Evolutionary conservation across 2,329 filamentous ascomycete genomes (phyloP), one percentile per base, ranked within the genome.

Genomic region (Talaromyces sp.): DNA sequence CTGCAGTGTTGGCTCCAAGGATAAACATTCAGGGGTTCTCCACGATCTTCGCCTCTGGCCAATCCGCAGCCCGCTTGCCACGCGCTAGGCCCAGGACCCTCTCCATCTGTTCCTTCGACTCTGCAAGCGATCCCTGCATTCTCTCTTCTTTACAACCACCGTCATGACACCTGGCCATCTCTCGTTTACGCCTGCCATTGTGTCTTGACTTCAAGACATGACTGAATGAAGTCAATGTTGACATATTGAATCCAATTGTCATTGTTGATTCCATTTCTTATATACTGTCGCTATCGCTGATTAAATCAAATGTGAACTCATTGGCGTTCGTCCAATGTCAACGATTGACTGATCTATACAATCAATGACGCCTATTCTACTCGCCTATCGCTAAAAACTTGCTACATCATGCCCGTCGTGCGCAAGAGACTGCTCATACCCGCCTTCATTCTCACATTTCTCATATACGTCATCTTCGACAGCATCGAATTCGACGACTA

Each of bases 381-480:
- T 22, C 1, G 5, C 13, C 3, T 49, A 27, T 27, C 36, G 19
- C 31, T 59, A 38, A 36, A 38, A 10, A 8, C 10, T 19, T 25
- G 15, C 36, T 11, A 2, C 51, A 65, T 27, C 29, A 67, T 67
- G 65, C 51, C 60, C n/a, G 22, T 67, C 51, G 58, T 65, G 22
- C 72, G 73, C 58, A 74, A 68, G 64, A 70, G 70, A 63, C 71
- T 72, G 61, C 53, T 70, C 38, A 58, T 74, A 29, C 68, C 73
- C 8, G 70, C 73, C 8, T 63, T 70, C 49, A 40, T 74, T 64
- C 67, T 74, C n/a, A 68, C 73, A 15, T 67, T 70, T 53, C 38
- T 74, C 36, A 70, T 67, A 47, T 74, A 67, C 49, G 31, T 64
- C 17, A 60, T 62, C 13, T 61, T 51, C 27, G 58, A 58, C 45